Conservation (phyloP, 2,329 filamentous ascomycete genomes). For the Beauveria varroae region DNA sequence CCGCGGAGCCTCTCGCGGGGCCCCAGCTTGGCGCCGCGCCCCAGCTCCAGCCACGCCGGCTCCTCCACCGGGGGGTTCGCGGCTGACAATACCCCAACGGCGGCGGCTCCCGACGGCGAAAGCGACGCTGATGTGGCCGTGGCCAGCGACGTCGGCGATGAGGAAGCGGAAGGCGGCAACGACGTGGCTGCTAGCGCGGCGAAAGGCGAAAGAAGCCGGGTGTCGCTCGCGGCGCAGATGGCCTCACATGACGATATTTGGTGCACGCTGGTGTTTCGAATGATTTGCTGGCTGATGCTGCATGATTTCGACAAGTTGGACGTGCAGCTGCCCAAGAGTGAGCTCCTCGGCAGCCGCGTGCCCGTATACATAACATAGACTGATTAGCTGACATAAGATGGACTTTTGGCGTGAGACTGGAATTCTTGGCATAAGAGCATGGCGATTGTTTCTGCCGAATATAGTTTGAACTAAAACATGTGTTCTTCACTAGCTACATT, state of each 20-base stretch:
- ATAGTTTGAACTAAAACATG: too few relatives aligned
- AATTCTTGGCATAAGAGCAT: background rate
- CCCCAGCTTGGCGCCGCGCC: background rate
- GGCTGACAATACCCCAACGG: background rate
- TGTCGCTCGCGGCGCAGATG: slow-evolving; percentile 17
- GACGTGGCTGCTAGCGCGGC: slow-evolving; percentile 1
- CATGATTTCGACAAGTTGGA: slow-evolving; percentile 51
- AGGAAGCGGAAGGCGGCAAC: slow-evolving; percentile 14
- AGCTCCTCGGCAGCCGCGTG: slow-evolving; percentile 46
- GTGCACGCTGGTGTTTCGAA: slow-evolving; percentile 47
- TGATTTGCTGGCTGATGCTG: slow-evolving; percentile 51
- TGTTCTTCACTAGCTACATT: too few relatives aligned
- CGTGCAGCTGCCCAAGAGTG: slow-evolving; percentile 43
- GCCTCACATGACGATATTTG: slow-evolving; percentile 38
- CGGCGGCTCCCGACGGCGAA: background rate
- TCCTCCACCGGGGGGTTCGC: background rate
- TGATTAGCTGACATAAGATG: too few relatives aligned
- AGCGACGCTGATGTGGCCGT: background rate
- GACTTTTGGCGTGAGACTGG: too few relatives aligned
- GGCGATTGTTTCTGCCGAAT: background rate
- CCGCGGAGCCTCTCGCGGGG: slow-evolving; percentile 15
- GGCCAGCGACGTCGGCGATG: background rate
- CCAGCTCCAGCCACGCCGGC: background rate
- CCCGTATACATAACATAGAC: slow-evolving; percentile 42
- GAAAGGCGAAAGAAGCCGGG: slow-evolving; percentile 21